Conservation (phyloP, 1,139 yeast genomes). For the Torulaspora pretoriensis region DNA sequence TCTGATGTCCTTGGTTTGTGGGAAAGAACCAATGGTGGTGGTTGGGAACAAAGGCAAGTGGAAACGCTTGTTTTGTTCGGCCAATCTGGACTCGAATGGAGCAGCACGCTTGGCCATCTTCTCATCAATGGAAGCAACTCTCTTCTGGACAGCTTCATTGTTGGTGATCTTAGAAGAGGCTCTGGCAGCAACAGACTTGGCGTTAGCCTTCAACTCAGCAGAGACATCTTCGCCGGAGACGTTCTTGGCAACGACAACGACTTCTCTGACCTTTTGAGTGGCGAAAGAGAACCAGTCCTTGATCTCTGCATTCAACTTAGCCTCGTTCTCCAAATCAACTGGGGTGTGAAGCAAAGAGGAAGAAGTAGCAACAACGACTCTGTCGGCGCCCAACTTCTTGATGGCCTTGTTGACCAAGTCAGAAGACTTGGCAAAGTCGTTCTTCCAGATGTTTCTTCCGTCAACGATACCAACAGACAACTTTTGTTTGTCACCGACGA, state of each 20-base stretch:
- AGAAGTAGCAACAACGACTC: constrained; percentile 89
- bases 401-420: constrained; percentile 77
- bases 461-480: constrained; percentile 96
- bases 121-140: constrained; percentile 78
- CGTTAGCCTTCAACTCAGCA: constrained; percentile 70
- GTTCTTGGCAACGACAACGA: constrained; percentile 85
- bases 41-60: constrained; percentile 98
- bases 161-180: constrained; percentile 82
- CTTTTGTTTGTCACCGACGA: constrained; percentile 63
- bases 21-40: constrained; percentile 99
- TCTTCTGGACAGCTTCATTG: constrained; percentile 84
- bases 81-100: constrained; percentile 82
- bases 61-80: constrained; percentile 79
- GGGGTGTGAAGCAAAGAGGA: constrained; percentile 98
- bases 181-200: constrained; percentile 82
- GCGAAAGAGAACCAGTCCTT: constrained; percentile 99
- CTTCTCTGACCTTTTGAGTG: constrained; percentile 90
- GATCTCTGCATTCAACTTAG: constrained; percentile 82
- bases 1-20: constrained; percentile 99
- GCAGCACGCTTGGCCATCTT: constrained; percentile 79
- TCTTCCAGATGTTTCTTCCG: constrained; percentile 99
- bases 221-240: constrained; percentile 76
- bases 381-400: constrained; percentile 78
- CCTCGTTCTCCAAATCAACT: constrained; percentile 88
- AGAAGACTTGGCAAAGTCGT: constrained; percentile 84